Base-by-base conservation (phyloP, 2,329 filamentous ascomycete genomes). In the Fusarium verrucosum region DNA sequence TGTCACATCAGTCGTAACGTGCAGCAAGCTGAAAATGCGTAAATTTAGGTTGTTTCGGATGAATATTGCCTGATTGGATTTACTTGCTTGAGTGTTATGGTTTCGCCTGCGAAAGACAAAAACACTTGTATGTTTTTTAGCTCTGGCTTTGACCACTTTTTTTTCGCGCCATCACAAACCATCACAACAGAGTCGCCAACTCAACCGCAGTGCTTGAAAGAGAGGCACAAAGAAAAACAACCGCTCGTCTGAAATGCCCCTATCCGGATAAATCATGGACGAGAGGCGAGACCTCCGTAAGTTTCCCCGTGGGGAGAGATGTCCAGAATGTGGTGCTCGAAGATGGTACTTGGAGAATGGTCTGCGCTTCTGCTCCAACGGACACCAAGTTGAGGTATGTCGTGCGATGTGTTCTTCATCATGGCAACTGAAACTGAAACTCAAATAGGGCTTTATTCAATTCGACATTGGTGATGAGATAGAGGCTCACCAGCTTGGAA, bases 271-370 rank as follows among this genome's bases (percentile, higher is more conserved):
- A 42, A 56, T 36, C 17, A 84, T 82, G 79, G 72, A 80, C 58
- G 73, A 77, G 59, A 66, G 77, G 36, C 75, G 76, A 36, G 78
- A 82, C 43, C 78, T 83, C 63, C 81, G 81, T 62, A 81, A 78
- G 42, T 85, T 87, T 66, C 80, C 80, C n/a, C 74, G 73, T 20
- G 83, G 82, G 28, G 82, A 87, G 69, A 78, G 80, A 41, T 87
- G 85, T 67, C 81, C 85, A 32, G 83, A 86, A 70, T 96, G 92
- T 74, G 89, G 90, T 58, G 89, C 90, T 47, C 84, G 83, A 37
- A 85, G 85, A 62, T 92, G 90, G 79, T 91, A 92, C 72, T 80
- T 89, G 28, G 88, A 93, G 66, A 90, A 91, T 76, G 92, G 92
- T 5, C 85, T 89, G 56, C 87, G 89, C 62, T 96, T 92, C 75